These are phyloP conservation scores for Smittium mucronatum DNA, from an alignment of 371 early-diverging fungal species.

Conservation along the genomic window DNA sequence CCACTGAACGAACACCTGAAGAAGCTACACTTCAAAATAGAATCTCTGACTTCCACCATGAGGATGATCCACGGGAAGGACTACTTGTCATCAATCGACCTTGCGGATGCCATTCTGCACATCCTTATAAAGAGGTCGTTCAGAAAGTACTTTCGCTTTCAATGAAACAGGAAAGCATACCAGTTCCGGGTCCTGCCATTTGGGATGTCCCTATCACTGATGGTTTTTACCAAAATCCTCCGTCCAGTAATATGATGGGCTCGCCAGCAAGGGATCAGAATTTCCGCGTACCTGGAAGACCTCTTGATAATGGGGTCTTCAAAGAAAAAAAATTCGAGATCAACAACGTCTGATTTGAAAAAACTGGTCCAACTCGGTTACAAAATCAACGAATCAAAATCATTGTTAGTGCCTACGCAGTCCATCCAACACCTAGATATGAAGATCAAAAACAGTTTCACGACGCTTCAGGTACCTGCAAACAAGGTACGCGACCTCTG, in stretches of 20 bases:
- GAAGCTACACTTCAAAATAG: slow-evolving; percentile 18
- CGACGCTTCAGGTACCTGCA: not conserved
- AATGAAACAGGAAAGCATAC: slow-evolving; percentile 32
- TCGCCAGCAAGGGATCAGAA: slow-evolving; percentile 23
- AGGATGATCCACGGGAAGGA: slow-evolving; percentile 22
- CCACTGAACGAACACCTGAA: slow-evolving; percentile 26
- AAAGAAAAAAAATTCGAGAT: slow-evolving; percentile 8
- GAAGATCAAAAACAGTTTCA: too few species aligned
- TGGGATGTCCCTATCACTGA: slow-evolving; percentile 34
- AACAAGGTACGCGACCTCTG: not conserved
- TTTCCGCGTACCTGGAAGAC: slow-evolving; percentile 32
- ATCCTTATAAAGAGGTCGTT: slow-evolving; percentile 27
- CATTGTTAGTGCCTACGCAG: too few species aligned
- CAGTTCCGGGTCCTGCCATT: slow-evolving; percentile 36
- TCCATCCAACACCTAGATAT: too few species aligned
- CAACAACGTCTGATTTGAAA: slow-evolving; percentile 17
- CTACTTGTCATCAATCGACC: slow-evolving; percentile 26
- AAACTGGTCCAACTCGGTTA: too few species aligned
- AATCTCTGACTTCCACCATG: slow-evolving; percentile 18
- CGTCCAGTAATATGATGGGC: slow-evolving; percentile 26
- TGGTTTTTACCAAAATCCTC: slow-evolving; percentile 34
- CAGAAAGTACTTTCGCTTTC: slow-evolving; percentile 31
- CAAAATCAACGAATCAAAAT: too few species aligned
- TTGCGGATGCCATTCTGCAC: slow-evolving; percentile 32
- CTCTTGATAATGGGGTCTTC: slow-evolving; percentile 19